A percentile compares a stretch with the other conserved stretches of the same genome.
Conservation (phyloP, 2,329 filamentous ascomycete species). For the Calonectria multiphialidica region DNA sequence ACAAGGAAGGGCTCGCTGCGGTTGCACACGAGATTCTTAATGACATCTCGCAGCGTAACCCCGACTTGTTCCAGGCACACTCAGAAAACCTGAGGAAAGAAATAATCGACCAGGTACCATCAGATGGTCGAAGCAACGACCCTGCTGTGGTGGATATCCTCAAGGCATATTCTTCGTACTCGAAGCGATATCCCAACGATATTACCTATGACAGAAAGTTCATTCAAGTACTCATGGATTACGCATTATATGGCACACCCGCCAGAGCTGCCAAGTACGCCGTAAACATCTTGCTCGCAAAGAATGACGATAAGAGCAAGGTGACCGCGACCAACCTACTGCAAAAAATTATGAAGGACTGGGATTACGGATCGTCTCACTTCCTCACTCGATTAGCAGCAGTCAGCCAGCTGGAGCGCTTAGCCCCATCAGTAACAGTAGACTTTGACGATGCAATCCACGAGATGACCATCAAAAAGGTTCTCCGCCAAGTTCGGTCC, state of each 20-base stretch:
- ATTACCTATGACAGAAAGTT: constrained; percentile 87
- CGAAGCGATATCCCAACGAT: constrained; percentile 86
- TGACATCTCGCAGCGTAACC: constrained; percentile 90
- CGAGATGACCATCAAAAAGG: constrained; percentile 80
- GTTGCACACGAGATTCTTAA: constrained; percentile 91
- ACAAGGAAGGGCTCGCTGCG: constrained; percentile 81
- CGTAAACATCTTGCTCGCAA: constrained; percentile 87
- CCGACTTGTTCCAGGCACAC: constrained; percentile 92
- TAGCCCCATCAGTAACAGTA: constrained; percentile 78
- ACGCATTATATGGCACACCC: constrained; percentile 85
- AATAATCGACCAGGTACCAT: constrained; percentile 84
- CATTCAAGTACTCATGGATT: constrained; percentile 82
- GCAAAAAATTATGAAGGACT: constrained; percentile 79
- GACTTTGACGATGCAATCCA: constrained; percentile 83
- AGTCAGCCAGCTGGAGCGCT: constrained; percentile 80
- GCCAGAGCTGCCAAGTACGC: constrained; percentile 92
- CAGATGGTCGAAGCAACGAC: constrained; percentile 75
- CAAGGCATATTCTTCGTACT: constrained; percentile 94
- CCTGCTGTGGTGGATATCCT: constrained; percentile 86
- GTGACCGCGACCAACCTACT: constrained; percentile 89
- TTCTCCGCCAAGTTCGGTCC: constrained; percentile 78
- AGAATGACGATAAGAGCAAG: constrained; percentile 77
- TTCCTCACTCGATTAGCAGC: constrained; percentile 82
- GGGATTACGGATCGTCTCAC: constrained; percentile 77
- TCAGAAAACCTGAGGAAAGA: constrained; percentile 92